A percentile compares a stretch with the other conserved stretches of the same genome.
These are phyloP conservation scores for Nigrospora oryzae DNA, from an alignment of 2,329 filamentous ascomycete genomes.

Conservation along the genomic window DNA sequence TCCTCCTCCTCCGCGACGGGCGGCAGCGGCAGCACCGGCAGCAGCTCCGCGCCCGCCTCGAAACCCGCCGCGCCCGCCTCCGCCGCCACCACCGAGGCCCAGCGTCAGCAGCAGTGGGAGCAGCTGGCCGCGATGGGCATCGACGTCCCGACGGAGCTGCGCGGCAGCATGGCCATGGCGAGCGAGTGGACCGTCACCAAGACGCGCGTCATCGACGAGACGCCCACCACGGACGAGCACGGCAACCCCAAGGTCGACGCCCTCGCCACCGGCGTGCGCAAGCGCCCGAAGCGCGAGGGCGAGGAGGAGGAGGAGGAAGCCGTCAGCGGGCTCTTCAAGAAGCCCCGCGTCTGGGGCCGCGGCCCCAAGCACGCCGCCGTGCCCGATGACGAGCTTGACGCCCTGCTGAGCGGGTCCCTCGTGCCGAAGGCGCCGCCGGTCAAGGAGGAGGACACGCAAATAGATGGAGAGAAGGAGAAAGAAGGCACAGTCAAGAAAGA, in stretches of 20 bases:
- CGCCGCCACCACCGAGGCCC: conserved; percentile 41
- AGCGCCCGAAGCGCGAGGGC: conserved; percentile 31
- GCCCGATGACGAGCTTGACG: conserved; percentile 52
- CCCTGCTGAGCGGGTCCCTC: conserved; percentile 38
- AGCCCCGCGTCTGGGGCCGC: conserved; percentile 44
- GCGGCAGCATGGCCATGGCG: conserved; percentile 75
- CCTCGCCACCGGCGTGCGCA: conserved; percentile 49
- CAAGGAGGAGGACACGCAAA: conserved; percentile 11
- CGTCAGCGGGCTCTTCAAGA: conserved; percentile 52
- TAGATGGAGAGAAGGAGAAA: conserved; percentile 10
- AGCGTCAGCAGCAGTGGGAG: conserved; percentile 75
- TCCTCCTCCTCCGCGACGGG: conserved; percentile 2
- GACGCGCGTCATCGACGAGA: conserved; percentile 47
- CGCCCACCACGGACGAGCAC: conserved; percentile 26
- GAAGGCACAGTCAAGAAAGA: conserved; percentile 11
- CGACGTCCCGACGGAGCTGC: conserved; percentile 68
- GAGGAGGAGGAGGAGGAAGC: conserved; percentile 47
- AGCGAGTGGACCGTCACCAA: conserved; percentile 78
- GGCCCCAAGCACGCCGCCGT: conserved; percentile 41
- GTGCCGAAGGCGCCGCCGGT: conserved; percentile 17
- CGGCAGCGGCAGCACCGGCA: conserved; percentile 5
- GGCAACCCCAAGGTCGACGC: conserved; percentile 35
- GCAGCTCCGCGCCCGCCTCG: conserved; percentile 5
- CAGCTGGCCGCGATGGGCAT: conserved; percentile 86
- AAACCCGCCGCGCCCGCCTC: conserved; percentile 6